Base-by-base conservation (phyloP, 2,329 filamentous ascomycete genomes). In the Verticillium longisporum region DNA sequence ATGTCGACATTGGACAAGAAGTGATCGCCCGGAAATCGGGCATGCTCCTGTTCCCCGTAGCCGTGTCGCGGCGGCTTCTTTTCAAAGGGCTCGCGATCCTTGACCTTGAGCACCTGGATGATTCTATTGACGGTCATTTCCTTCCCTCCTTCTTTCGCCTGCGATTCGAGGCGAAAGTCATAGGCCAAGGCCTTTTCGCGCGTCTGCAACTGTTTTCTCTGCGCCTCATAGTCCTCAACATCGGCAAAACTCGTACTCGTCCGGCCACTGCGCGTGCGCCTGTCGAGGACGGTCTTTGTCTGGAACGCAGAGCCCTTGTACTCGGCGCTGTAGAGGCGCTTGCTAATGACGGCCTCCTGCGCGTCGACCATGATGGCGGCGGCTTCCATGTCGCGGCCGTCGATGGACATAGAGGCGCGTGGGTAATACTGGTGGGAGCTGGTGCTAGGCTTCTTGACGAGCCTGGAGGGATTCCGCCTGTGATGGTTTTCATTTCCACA, bases 1-100 rank as follows among this genome's bases (percentile, higher is more conserved):
- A 84, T 71, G 59, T 79, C 71, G 55, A 77, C 70, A 66, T 86
- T 86, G 58, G 80, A 78, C 31, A 87, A 73, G 68, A 85, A 88
- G 69, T 87, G 85, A 66, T 86, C 83, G 32, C 80, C 81, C 0
- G 78, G 68, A 59, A 80, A 79, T 6, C 77, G 74, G 3, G 68
- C 65, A 60, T 83, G 81, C 26, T 65, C 63, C 69, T 83, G 81
- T 3, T 77, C 77, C 13, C 69, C 72, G 60, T 73, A 74, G 7
- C 80, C 80, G 9, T 45, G 58, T 18, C 74, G 68, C 6, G 70
- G 60, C 9, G 60, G 38, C 14, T 74, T 74, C 6, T 50, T 56
- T 10, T 64, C 69, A 64, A 78, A 83, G 45, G 81, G 61, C 2
- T 61, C 41, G 32, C 72, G 63, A 62, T 83, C 81, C 7, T 66